A percentile compares a stretch with the other conserved stretches of the same genome.
Evolutionary conservation across 2,329 filamentous ascomycete genomes (phyloP).

Genomic region (Trichoderma afroharzianum): DNA sequence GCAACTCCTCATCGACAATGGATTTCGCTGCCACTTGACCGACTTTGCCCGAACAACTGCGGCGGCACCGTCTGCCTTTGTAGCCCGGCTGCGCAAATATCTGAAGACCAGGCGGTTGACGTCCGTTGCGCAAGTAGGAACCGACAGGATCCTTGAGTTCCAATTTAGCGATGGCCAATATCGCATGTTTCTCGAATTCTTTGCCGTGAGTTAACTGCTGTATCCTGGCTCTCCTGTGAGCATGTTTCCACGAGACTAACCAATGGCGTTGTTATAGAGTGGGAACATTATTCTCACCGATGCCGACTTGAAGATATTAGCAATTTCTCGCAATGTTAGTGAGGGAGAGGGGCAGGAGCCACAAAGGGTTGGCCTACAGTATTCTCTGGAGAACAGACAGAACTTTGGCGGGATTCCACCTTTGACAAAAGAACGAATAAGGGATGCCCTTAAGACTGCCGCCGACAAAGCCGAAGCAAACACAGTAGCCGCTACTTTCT

Average conservation of each 20-base stretch:
- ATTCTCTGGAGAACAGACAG: constrained; percentile 77
- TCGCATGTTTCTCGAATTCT: constrained; percentile 88
- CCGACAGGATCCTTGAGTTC: constrained; percentile 88
- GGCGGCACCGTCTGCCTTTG: constrained; percentile 78
- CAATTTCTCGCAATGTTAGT: constrained; percentile 73
- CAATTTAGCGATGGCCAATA: constrained; percentile 90
- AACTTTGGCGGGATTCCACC: constrained; percentile 74
- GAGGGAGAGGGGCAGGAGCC: constrained; percentile 83
- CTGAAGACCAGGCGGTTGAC: constrained; percentile 85
- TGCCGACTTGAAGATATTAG: constrained; percentile 74
- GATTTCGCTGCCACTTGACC: constrained; percentile 93
- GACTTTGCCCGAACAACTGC: constrained; percentile 85
- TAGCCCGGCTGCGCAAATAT: constrained; percentile 78
- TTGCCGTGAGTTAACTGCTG: constrained; percentile 50
- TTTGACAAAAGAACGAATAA: constrained; percentile 70
- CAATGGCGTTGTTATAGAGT: constrained; percentile 40
- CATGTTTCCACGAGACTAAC: constrained; percentile 4
- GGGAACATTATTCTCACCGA: constrained; percentile 95
- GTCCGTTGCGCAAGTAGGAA: constrained; percentile 78
- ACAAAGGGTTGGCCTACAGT: constrained; percentile 71
- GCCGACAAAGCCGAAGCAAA: constrained; percentile 55
- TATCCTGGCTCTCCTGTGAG: background rate
- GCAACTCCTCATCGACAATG: constrained; percentile 88
- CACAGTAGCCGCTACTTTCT: constrained; percentile 25
- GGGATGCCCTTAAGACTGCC: constrained; percentile 63